Percentiles rank a stretch among this genome's conserved stretches.
Conservation (phyloP, 441 rosid genomes). For the Arabidopsis lyrata region DNA sequence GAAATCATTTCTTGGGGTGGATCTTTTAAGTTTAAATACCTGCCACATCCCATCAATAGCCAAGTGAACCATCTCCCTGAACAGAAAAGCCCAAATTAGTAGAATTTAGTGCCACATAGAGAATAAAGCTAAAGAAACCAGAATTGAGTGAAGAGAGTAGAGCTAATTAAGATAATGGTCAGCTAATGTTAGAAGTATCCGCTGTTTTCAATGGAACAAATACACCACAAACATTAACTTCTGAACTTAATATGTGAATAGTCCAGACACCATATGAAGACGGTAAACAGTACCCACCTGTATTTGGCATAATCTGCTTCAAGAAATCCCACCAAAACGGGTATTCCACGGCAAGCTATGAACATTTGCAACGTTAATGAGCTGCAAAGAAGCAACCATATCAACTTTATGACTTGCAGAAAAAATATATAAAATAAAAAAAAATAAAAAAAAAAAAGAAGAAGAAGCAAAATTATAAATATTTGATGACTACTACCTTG, state of each 20-base stretch:
- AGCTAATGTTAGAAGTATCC: not conserved
- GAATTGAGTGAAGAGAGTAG: conserved; percentile 2
- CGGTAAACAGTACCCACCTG: conserved; percentile 59
- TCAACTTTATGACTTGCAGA: conserved; percentile 44
- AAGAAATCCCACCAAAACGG: conserved; percentile 91
- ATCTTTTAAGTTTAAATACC: conserved; percentile 94
- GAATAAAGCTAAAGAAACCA: not conserved
- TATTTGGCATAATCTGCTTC: conserved; percentile 97
- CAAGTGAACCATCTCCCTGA: conserved; percentile 99
- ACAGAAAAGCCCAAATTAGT: conserved; percentile 48
- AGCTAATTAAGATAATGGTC: conserved; percentile 19
- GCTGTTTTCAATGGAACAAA: conserved; percentile 8
- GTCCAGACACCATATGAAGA: conserved; percentile 11
- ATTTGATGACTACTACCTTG: conserved; percentile 64
- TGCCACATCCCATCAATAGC: conserved; percentile 99
- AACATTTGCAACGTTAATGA: conserved; percentile 98
- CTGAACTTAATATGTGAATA: conserved; percentile 1
- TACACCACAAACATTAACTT: conserved; percentile 23
- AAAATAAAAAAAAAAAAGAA: conserved; percentile 8
- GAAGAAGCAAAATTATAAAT: conserved; percentile 19
- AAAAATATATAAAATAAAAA: not conserved
- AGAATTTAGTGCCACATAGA: conserved; percentile 7
- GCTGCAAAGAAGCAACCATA: conserved; percentile 57
- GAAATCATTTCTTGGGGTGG: conserved; percentile 96
- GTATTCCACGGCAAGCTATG: conserved; percentile 96